A percentile compares a stretch with the other conserved stretches of the same genome.
Conservation (phyloP, 345 rosid species). For the Dipteronia sinensis region DNA sequence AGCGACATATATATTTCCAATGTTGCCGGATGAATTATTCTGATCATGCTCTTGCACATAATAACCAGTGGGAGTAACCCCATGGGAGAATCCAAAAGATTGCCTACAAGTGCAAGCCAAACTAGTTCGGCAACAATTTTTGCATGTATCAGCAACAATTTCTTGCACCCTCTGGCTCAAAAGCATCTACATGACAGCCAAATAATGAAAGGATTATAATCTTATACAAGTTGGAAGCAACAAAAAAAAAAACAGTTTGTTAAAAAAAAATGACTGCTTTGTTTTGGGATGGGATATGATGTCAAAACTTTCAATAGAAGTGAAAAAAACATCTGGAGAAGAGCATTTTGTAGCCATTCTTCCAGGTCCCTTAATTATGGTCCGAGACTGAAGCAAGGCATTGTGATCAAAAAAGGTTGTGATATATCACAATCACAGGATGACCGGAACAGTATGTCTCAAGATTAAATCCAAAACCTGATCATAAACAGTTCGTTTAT, state of each 20-base stretch:
- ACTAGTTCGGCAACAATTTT: conserved; percentile 69
- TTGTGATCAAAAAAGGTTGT: background rate
- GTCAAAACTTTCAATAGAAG: conserved; percentile 9
- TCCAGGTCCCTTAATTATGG: background rate
- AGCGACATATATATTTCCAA: conserved; percentile 66
- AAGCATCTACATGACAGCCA: conserved; percentile 68
- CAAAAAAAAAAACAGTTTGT: background rate
- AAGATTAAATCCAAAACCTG: conserved; percentile 10
- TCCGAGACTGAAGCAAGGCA: conserved; percentile 3
- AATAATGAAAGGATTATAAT: conserved; percentile 22
- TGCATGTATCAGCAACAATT: conserved; percentile 85
- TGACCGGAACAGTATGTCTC: conserved; percentile 1
- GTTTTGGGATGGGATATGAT: conserved; percentile 8
- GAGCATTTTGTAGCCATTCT: background rate
- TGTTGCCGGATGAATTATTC: conserved; percentile 49
- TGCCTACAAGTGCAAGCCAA: conserved; percentile 82
- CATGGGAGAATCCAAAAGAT: conserved; percentile 67
- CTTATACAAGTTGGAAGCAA: conserved; percentile 16
- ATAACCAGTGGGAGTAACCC: conserved; percentile 55
- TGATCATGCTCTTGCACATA: conserved; percentile 78
- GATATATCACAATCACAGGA: background rate
- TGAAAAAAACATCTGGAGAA: conserved; percentile 1
- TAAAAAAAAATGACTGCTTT: conserved; percentile 21
- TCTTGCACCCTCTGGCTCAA: conserved; percentile 89
- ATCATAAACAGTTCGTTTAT: conserved; percentile 1